These are phyloP conservation scores for Aquilaria yunnanensis DNA, from an alignment of 345 rosid species.

Conservation along the genomic window DNA sequence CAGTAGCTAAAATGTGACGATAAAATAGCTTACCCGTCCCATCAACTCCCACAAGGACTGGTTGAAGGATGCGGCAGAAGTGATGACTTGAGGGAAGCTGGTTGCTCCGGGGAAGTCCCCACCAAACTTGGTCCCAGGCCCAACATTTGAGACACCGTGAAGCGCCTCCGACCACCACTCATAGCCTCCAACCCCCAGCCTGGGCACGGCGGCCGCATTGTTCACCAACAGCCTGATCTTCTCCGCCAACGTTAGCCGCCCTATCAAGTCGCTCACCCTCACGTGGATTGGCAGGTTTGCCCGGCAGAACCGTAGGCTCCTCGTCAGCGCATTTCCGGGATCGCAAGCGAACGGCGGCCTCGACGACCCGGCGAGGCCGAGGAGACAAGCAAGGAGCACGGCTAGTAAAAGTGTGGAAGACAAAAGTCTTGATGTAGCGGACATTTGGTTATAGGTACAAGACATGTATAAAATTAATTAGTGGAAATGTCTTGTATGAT, in stretches of 20 bases:
- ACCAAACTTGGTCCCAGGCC: constrained; percentile 67
- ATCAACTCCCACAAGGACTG: constrained; percentile 78
- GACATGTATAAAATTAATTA: constrained; percentile 2
- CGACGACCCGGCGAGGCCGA: constrained; percentile 10
- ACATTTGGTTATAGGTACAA: not conserved
- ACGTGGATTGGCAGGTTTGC: constrained; percentile 43
- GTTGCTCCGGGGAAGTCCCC: constrained; percentile 76
- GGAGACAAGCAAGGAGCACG: constrained; percentile 9
- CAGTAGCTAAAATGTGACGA: no score
- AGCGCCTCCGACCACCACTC: constrained; percentile 99
- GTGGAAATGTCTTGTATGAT: not conserved
- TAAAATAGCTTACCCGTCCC: constrained; percentile 50
- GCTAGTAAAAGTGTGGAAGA: not conserved
- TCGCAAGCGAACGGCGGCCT: constrained; percentile 63
- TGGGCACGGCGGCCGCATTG: constrained; percentile 70
- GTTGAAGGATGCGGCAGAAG: constrained; percentile 90
- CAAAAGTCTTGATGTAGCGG: not conserved
- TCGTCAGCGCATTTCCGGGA: constrained; percentile 45
- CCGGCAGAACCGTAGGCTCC: constrained; percentile 49
- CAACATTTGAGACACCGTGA: constrained; percentile 78
- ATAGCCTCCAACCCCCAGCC: constrained; percentile 78
- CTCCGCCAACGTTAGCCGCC: constrained; percentile 75
- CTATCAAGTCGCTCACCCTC: constrained; percentile 70
- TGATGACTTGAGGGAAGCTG: constrained; percentile 94
- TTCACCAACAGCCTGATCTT: constrained; percentile 70